phyloP scores from a whole-genome alignment of 2,329 filamentous ascomycete species.

The Aspergillus candidus region DNA sequence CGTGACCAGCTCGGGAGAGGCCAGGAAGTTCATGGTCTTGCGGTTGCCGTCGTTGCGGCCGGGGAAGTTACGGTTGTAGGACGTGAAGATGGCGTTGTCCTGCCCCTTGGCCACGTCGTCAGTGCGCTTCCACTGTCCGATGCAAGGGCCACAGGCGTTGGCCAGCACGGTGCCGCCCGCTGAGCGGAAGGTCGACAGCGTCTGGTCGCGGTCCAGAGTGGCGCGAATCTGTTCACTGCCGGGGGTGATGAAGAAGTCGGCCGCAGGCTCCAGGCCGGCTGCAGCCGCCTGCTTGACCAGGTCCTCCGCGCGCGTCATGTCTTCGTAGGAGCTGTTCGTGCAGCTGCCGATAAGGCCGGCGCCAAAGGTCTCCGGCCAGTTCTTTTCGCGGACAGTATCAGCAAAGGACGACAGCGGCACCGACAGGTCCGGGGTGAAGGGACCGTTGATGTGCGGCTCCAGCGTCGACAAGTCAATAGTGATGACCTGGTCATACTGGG shows the following conservation, averaged over 20 bases:
- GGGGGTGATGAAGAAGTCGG: conserved; percentile 92
- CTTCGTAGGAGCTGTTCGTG: conserved; percentile 97
- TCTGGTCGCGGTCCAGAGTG: conserved; percentile 83
- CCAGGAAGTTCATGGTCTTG: conserved; percentile 97
- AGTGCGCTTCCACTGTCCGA: conserved; percentile 90
- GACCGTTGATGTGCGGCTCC: conserved; percentile 95
- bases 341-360: conserved; percentile 95
- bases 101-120: conserved; percentile 81
- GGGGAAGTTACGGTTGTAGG: conserved; percentile 98
- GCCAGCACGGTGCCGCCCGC: conserved; percentile 86
- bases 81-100: conserved; percentile 88
- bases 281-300: conserved; percentile 84
- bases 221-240: conserved; percentile 96
- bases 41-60: conserved; percentile 96
- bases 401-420: conserved; percentile 89
- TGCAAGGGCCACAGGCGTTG: conserved; percentile 91
- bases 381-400: conserved; percentile 70
- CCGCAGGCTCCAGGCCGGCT: conserved; percentile 82
- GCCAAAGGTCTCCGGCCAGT: conserved; percentile 86
- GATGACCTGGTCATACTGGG: conserved; percentile 84
- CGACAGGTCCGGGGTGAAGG: conserved; percentile 91
- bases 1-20: conserved; percentile 92
- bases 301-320: conserved; percentile 93
- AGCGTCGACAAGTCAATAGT: conserved; percentile 83
- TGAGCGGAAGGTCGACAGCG: conserved; percentile 74